phyloP scores from a whole-genome alignment of 495 filamentous ascomycete genomes.

The Podospora comata region DNA sequence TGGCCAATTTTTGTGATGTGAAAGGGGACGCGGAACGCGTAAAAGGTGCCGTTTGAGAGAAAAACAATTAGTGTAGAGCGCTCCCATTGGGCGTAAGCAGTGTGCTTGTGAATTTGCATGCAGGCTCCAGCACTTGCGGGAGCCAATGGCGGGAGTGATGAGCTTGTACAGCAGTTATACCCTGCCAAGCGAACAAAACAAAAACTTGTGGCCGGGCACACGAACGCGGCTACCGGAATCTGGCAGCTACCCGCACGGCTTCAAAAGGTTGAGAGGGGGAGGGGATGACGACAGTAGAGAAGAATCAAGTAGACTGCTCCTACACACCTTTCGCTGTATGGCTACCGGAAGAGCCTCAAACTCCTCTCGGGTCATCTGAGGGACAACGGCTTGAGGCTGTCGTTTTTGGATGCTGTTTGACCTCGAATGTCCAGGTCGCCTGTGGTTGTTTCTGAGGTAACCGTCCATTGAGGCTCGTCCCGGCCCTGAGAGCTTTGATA shows the following conservation, averaged over 20 bases:
- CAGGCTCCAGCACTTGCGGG: slow-evolving; percentile 26
- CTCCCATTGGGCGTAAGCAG: slow-evolving; percentile 26
- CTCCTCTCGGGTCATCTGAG: slow-evolving; percentile 38
- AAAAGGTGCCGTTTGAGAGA: slow-evolving; percentile 17
- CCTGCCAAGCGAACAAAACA: slow-evolving; percentile 16
- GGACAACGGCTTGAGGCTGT: slow-evolving; percentile 26
- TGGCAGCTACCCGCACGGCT: slow-evolving; percentile 3
- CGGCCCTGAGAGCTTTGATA: slow-evolving; percentile 5
- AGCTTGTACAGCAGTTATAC: slow-evolving; percentile 9
- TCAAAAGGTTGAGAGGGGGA: not conserved
- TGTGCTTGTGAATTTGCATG: slow-evolving; percentile 28
- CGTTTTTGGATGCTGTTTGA: slow-evolving; percentile 27
- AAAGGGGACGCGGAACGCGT: slow-evolving; percentile 5
- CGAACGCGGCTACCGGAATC: slow-evolving; percentile 3
- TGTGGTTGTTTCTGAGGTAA: slow-evolving; percentile 20
- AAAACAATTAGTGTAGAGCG: slow-evolving; percentile 13
- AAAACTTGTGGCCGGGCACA: not conserved
- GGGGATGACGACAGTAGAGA: slow-evolving; percentile 8
- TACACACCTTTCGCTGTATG: slow-evolving; percentile 55
- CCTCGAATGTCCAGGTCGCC: slow-evolving; percentile 25
- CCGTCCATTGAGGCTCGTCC: not conserved
- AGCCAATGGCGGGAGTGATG: slow-evolving; percentile 24
- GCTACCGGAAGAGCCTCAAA: slow-evolving; percentile 55
- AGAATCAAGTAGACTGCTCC: slow-evolving; percentile 13
- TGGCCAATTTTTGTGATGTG: not conserved